These are phyloP conservation scores for Cerioporus squamosus DNA, from an alignment of 1,284 basidiomycete species.

Conservation along the genomic window DNA sequence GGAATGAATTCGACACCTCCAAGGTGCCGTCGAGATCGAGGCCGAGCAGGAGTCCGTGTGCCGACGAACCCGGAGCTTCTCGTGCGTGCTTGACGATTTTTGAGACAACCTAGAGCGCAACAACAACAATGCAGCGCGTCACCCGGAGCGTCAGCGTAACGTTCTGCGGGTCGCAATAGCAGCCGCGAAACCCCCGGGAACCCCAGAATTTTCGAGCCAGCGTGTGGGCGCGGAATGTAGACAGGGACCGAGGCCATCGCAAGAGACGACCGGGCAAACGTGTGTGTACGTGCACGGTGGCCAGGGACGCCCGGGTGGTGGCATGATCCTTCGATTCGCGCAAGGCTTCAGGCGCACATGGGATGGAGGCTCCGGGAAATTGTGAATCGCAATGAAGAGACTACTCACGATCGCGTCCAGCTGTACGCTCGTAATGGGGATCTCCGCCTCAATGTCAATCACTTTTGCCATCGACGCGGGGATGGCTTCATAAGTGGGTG, in stretches of 20 bases:
- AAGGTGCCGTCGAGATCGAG: slow-evolving; percentile 91
- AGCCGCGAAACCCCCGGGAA: background rate
- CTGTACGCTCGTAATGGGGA: slow-evolving; percentile 78
- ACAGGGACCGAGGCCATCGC: slow-evolving; percentile 1
- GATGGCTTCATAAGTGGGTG: slow-evolving; percentile 78
- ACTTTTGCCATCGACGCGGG: slow-evolving; percentile 89
- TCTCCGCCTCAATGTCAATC: slow-evolving; percentile 89
- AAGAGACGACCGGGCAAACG: slow-evolving; percentile 3
- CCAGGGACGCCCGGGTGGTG: slow-evolving; percentile 17
- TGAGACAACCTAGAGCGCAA: slow-evolving; percentile 75
- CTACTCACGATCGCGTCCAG: slow-evolving; percentile 80
- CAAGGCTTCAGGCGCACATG: slow-evolving; percentile 4
- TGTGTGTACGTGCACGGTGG: slow-evolving; percentile 3
- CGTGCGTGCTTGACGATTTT: slow-evolving; percentile 92
- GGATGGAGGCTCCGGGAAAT: background rate
- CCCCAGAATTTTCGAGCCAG: slow-evolving; percentile 13
- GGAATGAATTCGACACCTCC: slow-evolving; percentile 93
- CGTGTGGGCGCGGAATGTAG: background rate
- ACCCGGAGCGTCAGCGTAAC: background rate
- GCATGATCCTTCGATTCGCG: slow-evolving; percentile 10
- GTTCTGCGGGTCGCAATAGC: background rate
- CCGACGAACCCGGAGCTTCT: slow-evolving; percentile 67
- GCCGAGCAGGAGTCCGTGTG: slow-evolving; percentile 88
- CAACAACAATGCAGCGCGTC: background rate
- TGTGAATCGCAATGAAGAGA: background rate